Evolutionary conservation across 2,329 filamentous ascomycete species (phyloP), one percentile per base, ranked within the genome.

Genomic region (Sclerotinia trifoliorum): DNA sequence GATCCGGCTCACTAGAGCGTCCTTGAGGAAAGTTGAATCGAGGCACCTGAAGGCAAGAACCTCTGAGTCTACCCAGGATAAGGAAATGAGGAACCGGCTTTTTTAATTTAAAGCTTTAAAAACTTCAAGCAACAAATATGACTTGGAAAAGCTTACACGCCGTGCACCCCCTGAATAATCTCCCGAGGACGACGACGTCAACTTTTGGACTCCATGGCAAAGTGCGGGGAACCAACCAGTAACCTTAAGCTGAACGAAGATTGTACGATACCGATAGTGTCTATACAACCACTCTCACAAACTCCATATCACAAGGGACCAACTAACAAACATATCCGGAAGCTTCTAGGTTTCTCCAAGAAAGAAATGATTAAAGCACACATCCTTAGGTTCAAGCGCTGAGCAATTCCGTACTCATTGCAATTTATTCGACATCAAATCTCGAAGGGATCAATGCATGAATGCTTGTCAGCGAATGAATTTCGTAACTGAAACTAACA

Each of bases 401-500:
- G 7, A 56, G 54, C 24, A 24, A 39, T 39, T 35, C 19, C 17
- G 6, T 26, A 57, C 15, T 26, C 55, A 26, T 44, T 26, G n/a
- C 55, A 61, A 61, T 49, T 19, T 46, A 35, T 46, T 19, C 35
- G 26, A 48, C 26, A 49, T 61, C 44, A 61, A 49, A n/a, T 29
- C 15, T 49, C 29, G 11, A 62, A 49, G 49, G 29, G 58, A 61
- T 49, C 21, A 39, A 62, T 29, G 44, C 29, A 35, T 56, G 54
- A 56, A 56, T 56, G 44, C 24, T 35, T 48, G 21, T 26, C 48
- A 49, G 44, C 58, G 58, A 62, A 62, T 62, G 58, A 62, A 49
- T 61, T 42, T 49, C 44, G 29, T 62, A 49, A 35, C 29, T 62
- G 58, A 49, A 62, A 61, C 58, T 61, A 44, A 58, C 35, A 58